Conservation (phyloP, 2,329 filamentous ascomycete genomes). For the Hawksworthiomyces lignivorus region DNA sequence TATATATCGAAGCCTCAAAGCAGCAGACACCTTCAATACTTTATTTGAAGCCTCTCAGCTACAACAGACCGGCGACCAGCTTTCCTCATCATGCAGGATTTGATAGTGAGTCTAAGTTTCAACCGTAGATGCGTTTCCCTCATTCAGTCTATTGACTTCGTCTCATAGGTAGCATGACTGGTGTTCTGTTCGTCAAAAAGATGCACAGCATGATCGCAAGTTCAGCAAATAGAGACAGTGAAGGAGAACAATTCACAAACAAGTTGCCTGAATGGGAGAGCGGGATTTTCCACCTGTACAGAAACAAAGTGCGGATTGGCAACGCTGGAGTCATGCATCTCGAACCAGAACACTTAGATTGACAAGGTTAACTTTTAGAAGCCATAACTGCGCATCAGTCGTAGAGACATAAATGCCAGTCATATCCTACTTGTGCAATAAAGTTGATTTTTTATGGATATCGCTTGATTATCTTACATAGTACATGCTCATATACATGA, state of each 20-base stretch:
- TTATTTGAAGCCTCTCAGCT: background rate
- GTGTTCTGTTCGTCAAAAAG: constrained; percentile 29
- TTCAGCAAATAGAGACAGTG: background rate
- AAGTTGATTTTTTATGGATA: constrained; percentile 5
- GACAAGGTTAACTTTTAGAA: no score
- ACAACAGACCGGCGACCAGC: constrained; percentile 13
- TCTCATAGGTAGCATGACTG: constrained; percentile 33
- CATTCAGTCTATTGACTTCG: background rate
- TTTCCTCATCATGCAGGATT: constrained; percentile 50
- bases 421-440: no score
- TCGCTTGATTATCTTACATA: constrained; percentile 11
- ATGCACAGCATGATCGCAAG: constrained; percentile 8
- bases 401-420: no score
- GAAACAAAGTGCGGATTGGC: constrained; percentile 19
- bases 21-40: constrained; percentile 2
- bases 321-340: constrained; percentile 13
- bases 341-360: no score
- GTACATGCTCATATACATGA: constrained; percentile 10
- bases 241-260: background rate
- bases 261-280: constrained; percentile 15
- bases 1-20: constrained; percentile 1
- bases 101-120: constrained; percentile 48
- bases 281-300: constrained; percentile 14
- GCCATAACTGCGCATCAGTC: no score
- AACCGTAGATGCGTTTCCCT: background rate